Base-by-base conservation (phyloP, 192 early-diverging fungal genomes). In the Linderina pennispora region DNA sequence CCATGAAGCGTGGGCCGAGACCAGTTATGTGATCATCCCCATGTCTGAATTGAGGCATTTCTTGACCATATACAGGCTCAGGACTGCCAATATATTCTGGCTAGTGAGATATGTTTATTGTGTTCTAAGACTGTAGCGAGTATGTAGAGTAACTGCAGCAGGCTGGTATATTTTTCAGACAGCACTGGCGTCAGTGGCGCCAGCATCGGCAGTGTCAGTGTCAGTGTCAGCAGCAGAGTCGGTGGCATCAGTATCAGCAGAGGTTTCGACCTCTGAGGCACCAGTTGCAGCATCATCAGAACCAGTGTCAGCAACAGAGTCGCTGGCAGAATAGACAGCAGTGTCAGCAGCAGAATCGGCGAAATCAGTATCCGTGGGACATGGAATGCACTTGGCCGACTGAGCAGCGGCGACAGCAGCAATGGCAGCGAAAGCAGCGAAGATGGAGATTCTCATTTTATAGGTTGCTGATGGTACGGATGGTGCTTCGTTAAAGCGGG, bases 331-430 rank as follows among this genome's bases (percentile, higher is more conserved):
- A 7, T 48, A 35, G 8, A 20, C 31, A 8, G 14, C 37, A 34
- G 25, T 4, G 11, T 41, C 38, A 31, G 55, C 31, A 20, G 55
- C 40, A 20, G 58, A 49, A 11, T 36, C 35, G 32, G 45, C 4
- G 35, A 23, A 3, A 17, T 23, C 40, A 16, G 20, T 23, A 16
- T 42, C 50, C 6, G 45, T 28, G 17, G 65, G 65, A n/a, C 65
- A 48, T 28, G 65, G 65, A 41, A 67, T 53, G 57, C 65, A 67
- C 53, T 67, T 67, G n/a, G 21, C 14, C 8, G 19, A 36, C 3
- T 40, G 17, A 31, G 53, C 62, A 6, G 43, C n/a, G 20, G 54
- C 49, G 34, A 48, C 65, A 35, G 53, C 53, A 19, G 50, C 57
- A 31, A 64, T 14, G 9, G 62, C 36, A 39, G 62, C 53, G 19